These are phyloP conservation scores for Mucor mucedo DNA, from an alignment of 371 early-diverging fungal genomes.

Conservation along the genomic window DNA sequence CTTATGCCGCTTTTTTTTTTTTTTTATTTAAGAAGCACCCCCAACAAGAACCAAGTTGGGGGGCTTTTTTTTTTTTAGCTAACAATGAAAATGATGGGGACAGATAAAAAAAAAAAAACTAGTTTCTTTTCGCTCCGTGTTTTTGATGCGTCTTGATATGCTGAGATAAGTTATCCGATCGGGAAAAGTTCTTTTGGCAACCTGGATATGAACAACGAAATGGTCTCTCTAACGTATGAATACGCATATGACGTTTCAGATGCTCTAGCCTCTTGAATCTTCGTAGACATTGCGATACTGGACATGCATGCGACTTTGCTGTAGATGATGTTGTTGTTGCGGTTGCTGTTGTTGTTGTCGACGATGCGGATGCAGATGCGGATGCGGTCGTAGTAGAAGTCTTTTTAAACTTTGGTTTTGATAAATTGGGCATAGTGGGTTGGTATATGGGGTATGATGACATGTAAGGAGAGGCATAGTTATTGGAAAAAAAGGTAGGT, in stretches of 20 bases:
- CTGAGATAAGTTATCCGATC: constrained; percentile 76
- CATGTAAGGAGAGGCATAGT: background rate
- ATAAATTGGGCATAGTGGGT: background rate
- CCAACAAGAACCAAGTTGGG: background rate
- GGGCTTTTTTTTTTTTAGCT: background rate
- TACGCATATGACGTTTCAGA: constrained; percentile 86
- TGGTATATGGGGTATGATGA: constrained; percentile 2
- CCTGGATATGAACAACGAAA: constrained; percentile 70
- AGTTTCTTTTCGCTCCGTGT: constrained; percentile 33
- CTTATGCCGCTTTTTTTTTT: constrained; percentile 1
- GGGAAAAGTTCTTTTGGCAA: constrained; percentile 83
- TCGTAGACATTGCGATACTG: constrained; percentile 57
- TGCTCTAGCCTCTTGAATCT: constrained; percentile 86
- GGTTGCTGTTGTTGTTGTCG: background rate
- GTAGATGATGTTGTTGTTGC: background rate
- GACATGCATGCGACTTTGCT: constrained; percentile 53
- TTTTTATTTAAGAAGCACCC: too few species aligned
- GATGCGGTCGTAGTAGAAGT: background rate
- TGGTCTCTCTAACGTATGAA: constrained; percentile 83
- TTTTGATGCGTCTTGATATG: constrained; percentile 66
- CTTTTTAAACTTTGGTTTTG: background rate
- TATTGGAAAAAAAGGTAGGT: background rate
- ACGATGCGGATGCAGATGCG: background rate
- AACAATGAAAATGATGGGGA: background rate
- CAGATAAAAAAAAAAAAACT: background rate